Evolutionary conservation across 768 basidiomycete genomes (phyloP), one percentile per base, ranked within the genome.

Genomic region (Leucosporidium yakuticum): DNA sequence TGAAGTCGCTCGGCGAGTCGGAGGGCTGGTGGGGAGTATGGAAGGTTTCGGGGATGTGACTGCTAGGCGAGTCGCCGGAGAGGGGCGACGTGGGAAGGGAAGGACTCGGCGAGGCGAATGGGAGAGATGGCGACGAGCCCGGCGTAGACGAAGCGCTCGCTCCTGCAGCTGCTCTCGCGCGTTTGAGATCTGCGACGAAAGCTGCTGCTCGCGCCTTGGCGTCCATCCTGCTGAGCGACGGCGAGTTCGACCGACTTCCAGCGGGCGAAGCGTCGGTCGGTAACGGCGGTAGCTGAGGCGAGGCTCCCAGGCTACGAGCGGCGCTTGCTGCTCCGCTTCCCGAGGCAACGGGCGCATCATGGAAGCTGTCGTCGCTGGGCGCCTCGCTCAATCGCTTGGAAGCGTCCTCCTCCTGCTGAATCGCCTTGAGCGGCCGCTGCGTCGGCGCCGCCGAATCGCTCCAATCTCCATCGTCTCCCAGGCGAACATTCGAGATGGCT

Each of bases 161-260:
- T 47, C 36, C 23, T 39, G 58, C 39, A 20, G 58, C 58, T 3
- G 58, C 58, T n/a, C 44, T 60, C 9, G 58, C 39, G n/a, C 58
- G 36, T 39, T 60, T 60, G 39, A 60, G 58, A 21, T 60, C 58
- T 14, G 58, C 58, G 14, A 60, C 36, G 39, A 60, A 60, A 1
- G 58, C 58, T 14, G 44, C 44, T n/a, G 58, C 58, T 47, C 58
- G 58, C n/a, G 44, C 39, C 21, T 60, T 60, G 23, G 58, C 58
- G 19, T 60, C 58, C 21, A 17, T 15, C 32, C 23, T 57, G 31
- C 55, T 23, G 55, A 32, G 29, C 32, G 23, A 51, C 14, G 21
- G 50, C 23, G 50, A 51, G 55, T 1, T 44, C 6, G 39, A 15
- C 14, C 39, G 39, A 15, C 39, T 44, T 15, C 39, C 39, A 44